Base-by-base conservation (phyloP, 768 basidiomycete genomes). In the Crassisporium funariophilum region DNA sequence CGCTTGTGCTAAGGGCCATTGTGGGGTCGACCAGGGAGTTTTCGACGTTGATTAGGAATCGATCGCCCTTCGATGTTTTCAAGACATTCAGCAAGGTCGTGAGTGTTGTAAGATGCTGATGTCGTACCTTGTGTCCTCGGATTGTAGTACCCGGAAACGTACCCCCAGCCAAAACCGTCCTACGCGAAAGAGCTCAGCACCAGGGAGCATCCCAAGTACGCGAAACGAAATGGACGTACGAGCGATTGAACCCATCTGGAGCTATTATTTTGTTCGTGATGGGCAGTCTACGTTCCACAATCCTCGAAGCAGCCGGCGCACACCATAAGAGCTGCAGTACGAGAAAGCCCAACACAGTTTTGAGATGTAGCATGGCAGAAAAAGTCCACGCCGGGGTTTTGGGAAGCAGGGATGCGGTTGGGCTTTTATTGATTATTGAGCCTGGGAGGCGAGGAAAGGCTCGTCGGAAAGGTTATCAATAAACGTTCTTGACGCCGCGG, bases 161-260 rank as follows among this genome's bases (percentile, higher is more conserved):
- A 4, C 20, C 41, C n/a, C 54, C 53, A n/a, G 54, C 58, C 4
- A 59, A 37, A 11, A 59, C 58, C 21, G 50, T 46, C 12, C 58
- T 55, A 15, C n/a, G 10, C 16, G 12, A 15, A 15, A 20, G 13
- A 21, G n/a, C 1, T 21, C 37, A 12, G 24, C 8, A 41, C 10
- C 12, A 11, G 25, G n/a, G 4, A 16, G 10, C 10, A 31, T 31
- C 3, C 2, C 4, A 22, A 35, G 7, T 5, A 4, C 20, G 16
- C 25, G 11, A 21, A 16, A 5, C 10, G 19, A 35, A n/a, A 33
- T 24, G 7, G n/a, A 54, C 56, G 24, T 29, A 53, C 45, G 44
- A 44, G 4, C 77, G 64, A 53, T 29, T 49, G 46, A 71, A 79
- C 12, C 79, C 79, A 60, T 81, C 80, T 0, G 79, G 80, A 16